These are phyloP conservation scores for Rosa lucieae DNA, from an alignment of 306 rosid species.

Conservation along the genomic window DNA sequence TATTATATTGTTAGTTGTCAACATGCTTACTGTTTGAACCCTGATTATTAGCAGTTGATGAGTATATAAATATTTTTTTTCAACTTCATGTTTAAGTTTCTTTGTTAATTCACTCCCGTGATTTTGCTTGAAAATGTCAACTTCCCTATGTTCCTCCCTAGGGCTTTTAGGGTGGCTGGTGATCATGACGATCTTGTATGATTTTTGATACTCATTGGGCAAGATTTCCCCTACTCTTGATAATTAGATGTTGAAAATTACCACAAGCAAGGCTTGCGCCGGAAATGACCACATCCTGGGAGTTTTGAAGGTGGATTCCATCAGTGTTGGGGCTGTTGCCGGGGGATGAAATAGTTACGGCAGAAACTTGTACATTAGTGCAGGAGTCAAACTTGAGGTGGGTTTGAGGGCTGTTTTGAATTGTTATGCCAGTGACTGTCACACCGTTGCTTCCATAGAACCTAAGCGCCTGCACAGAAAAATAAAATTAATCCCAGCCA, in stretches of 20 bases:
- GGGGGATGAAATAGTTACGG: constrained; percentile 51
- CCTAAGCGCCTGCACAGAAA: constrained; percentile 56
- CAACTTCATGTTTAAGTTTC: neutral
- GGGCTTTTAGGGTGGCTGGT: neutral
- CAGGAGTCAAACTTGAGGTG: constrained; percentile 72
- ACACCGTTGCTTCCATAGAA: constrained; percentile 67
- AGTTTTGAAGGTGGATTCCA: constrained; percentile 78
- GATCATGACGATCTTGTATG: neutral
- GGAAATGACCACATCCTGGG: constrained; percentile 47
- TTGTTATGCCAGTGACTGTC: constrained; percentile 61
- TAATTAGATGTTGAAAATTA: constrained; percentile 18
- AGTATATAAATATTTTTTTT: neutral
- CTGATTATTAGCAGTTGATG: neutral
- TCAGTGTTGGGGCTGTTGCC: constrained; percentile 78
- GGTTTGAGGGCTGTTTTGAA: constrained; percentile 66
- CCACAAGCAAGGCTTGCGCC: constrained; percentile 66
- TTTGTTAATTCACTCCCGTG: neutral
- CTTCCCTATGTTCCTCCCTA: neutral
- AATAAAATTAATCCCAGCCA: neutral
- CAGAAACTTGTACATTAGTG: constrained; percentile 54
- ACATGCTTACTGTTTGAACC: neutral
- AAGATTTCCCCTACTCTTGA: neutral
- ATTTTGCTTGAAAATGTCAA: neutral
- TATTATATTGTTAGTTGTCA: constrained; percentile 1
- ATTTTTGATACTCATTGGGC: neutral